Conservation (phyloP, 2,329 filamentous ascomycete genomes). For the Onygenales sp. region DNA sequence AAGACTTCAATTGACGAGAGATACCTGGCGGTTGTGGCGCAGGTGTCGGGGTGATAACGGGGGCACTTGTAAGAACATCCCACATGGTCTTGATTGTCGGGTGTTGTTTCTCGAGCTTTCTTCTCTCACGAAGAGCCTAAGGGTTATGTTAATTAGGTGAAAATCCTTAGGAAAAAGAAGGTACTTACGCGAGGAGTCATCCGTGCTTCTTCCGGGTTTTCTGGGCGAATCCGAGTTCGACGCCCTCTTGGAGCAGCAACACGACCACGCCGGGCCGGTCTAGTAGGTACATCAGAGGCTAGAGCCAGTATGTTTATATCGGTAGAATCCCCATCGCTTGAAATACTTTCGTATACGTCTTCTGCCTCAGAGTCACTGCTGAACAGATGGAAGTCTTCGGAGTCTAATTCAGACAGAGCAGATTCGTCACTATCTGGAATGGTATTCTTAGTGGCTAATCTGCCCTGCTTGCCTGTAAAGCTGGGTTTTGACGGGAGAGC, state of each 20-base stretch:
- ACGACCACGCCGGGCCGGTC: background rate
- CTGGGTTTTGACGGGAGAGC: background rate
- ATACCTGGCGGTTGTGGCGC: slow-evolving; percentile 69
- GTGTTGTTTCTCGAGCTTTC: slow-evolving; percentile 64
- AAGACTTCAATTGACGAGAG: slow-evolving; percentile 75
- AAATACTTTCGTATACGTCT: background rate
- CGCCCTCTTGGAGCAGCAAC: background rate
- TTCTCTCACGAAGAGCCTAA: slow-evolving; percentile 45
- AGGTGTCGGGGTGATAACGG: slow-evolving; percentile 54
- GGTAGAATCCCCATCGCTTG: background rate
- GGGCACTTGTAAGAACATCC: slow-evolving; percentile 59
- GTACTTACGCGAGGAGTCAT: slow-evolving; percentile 3
- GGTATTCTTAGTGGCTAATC: background rate
- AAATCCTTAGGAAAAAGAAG: background rate
- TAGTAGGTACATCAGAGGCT: background rate
- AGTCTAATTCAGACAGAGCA: slow-evolving; percentile 4
- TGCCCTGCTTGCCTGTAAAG: background rate
- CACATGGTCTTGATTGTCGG: slow-evolving; percentile 79
- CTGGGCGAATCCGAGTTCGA: background rate
- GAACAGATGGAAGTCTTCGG: background rate
- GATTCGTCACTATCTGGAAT: slow-evolving; percentile 2
- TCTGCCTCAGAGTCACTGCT: background rate
- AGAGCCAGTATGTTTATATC: background rate
- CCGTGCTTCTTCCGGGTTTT: background rate
- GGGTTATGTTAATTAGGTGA: slow-evolving; percentile 1